Conservation (phyloP, 1,139 yeast species). For the Candida pseudoviswanathii region DNA sequence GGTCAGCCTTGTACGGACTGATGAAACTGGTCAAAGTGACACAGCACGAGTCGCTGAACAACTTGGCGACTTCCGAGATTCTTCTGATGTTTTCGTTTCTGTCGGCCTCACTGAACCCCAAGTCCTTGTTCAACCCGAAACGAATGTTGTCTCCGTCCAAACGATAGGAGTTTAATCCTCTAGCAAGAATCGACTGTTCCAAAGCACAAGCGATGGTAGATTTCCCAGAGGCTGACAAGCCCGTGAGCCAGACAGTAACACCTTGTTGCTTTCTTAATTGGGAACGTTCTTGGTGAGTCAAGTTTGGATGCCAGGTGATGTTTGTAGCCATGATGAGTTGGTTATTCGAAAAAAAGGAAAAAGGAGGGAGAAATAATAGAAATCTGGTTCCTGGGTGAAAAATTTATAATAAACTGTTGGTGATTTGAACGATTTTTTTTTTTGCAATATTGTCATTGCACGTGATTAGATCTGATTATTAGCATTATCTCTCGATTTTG, state of each 20-base stretch:
- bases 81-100: constrained; percentile 94
- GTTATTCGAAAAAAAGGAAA: neutral
- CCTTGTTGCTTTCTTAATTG: constrained; percentile 78
- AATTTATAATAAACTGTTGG: constrained; percentile 1
- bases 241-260: constrained; percentile 92
- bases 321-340: constrained; percentile 74
- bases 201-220: constrained; percentile 94
- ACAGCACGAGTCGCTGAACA: constrained; percentile 87
- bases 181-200: constrained; percentile 74
- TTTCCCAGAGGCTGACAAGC: constrained; percentile 93
- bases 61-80: constrained; percentile 86
- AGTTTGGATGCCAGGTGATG: constrained; percentile 93
- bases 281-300: constrained; percentile 80
- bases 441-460: constrained; percentile 12
- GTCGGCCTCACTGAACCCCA: constrained; percentile 89
- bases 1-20: constrained; percentile 84
- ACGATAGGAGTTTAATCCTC: constrained; percentile 75
- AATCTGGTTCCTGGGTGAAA: neutral
- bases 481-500: neutral
- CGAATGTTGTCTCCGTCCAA: constrained; percentile 94
- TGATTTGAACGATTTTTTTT: neutral
- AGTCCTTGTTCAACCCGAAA: constrained; percentile 90
- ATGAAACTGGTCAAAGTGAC: constrained; percentile 89
- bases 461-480: constrained; percentile 10
- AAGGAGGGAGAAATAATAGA: constrained; percentile 1